Conservation (phyloP, 257 asterid species). For the Salvia rosmarinus region DNA sequence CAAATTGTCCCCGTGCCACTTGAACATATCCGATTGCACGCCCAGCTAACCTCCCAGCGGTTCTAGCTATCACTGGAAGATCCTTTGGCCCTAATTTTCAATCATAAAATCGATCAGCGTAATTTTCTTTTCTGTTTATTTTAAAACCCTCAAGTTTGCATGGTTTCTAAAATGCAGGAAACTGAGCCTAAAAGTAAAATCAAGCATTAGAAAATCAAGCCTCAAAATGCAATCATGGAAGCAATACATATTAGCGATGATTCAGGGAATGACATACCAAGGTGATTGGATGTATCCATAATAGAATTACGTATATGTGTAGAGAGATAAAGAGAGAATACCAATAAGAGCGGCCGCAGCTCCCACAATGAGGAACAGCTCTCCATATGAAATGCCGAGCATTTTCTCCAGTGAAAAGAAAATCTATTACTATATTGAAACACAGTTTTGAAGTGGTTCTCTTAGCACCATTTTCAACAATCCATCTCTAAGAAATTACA, state of each 20-base stretch:
- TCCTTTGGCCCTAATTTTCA: conserved; percentile 81
- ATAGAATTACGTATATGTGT: background rate
- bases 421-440: background rate
- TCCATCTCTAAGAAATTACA: no score
- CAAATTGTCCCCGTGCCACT: conserved; percentile 86
- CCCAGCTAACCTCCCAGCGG: conserved; percentile 83
- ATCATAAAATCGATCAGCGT: background rate
- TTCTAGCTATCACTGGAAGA: conserved; percentile 74
- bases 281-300: background rate
- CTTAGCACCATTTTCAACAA: no score
- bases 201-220: conserved; percentile 6
- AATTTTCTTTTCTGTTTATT: background rate
- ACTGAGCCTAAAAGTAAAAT: background rate
- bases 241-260: no score
- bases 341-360: conserved; percentile 84
- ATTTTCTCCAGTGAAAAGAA: conserved; percentile 36
- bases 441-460: no score
- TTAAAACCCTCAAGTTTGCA: background rate
- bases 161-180: background rate
- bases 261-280: background rate
- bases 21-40: conserved; percentile 87
- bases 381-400: conserved; percentile 87
- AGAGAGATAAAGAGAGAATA: conserved; percentile 29
- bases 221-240: background rate
- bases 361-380: conserved; percentile 76